Base-by-base conservation (phyloP, 2,329 filamentous ascomycete species). In the Trichophyton rubrum region DNA sequence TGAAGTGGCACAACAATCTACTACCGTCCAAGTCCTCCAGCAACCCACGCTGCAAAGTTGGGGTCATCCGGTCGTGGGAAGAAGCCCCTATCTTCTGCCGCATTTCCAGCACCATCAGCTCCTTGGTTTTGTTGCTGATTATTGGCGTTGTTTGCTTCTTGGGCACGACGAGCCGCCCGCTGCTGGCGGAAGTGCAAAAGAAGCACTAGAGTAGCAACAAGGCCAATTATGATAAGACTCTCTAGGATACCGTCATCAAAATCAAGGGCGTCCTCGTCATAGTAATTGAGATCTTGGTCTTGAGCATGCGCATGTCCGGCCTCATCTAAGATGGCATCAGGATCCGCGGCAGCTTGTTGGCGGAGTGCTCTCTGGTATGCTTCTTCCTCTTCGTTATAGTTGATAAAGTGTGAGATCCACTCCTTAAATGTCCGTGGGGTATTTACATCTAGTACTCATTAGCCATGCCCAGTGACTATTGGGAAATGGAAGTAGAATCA, bases 391-490 rank as follows among this genome's bases (percentile, higher is more conserved):
- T 82, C 77, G 61, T 89, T 83, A 58, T 87, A 82, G 62, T 89
- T 84, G 33, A 96, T 78, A 70, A 96, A 96, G 62, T 91, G 88
- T 63, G 82, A 82, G 59, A 96, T 80, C 91, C 91, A 97, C 72
- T 97, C 90, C 22, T 81, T 82, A 20, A 95, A 78, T 0, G 89
- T 90, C 78, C 88, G 88, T 53, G 88, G 81, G 24, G 4, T 63
- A 65, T 78, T 68, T 45, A 35, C 4, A 22, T 59, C 43, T 45
- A 15, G 20, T 45, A 15, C 27, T 27, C 38, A 24, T 55, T 55
- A 55, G 51, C 15, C 17, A 27, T n/a, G 51, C 27, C 8, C 20
- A 3, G 8, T 33, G 8, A 55, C n/a, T n/a, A n/a, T 33, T 17
- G 24, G 5, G 15, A 20, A 17, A 27, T 5, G 51, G 15, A 27